phyloP scores from a whole-genome alignment of 2,329 filamentous ascomycete genomes.

The Alternaria gaisen region DNA sequence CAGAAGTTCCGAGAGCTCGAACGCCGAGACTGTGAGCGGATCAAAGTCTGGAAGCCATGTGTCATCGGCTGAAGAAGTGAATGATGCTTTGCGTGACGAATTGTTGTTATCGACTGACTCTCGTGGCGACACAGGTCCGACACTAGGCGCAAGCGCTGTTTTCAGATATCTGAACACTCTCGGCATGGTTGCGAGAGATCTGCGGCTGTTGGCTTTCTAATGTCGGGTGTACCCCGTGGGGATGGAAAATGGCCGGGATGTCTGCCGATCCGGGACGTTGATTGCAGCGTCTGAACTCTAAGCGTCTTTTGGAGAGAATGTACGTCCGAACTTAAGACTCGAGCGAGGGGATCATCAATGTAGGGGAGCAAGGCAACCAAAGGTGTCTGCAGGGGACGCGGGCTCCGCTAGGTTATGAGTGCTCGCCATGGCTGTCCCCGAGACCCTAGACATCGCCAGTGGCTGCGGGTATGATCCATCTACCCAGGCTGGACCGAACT shows the following conservation, averaged over 20 bases:
- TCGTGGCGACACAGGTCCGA: constrained; percentile 32
- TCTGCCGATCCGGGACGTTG: constrained; percentile 3
- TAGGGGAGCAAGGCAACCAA: constrained; percentile 1
- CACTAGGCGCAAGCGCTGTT: constrained; percentile 37
- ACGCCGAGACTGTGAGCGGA: constrained; percentile 43
- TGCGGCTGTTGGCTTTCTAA: constrained; percentile 6
- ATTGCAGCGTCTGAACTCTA: constrained; percentile 1
- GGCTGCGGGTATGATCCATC: constrained; percentile 23
- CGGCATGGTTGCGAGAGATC: constrained; percentile 26
- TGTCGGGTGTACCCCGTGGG: constrained; percentile 6
- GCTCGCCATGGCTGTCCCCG: constrained; percentile 17
- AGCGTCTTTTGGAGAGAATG: neutral
- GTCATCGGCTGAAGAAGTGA: constrained; percentile 37
- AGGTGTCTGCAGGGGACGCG: constrained; percentile 12
- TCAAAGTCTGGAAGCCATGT: constrained; percentile 43
- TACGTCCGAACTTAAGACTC: neutral
- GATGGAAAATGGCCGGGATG: neutral
- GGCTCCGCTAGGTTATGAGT: constrained; percentile 24
- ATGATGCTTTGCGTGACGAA: constrained; percentile 36
- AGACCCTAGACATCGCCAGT: constrained; percentile 18
- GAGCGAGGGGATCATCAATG: neutral
- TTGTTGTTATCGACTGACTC: constrained; percentile 28
- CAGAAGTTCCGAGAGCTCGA: constrained; percentile 44
- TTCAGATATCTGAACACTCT: constrained; percentile 40
- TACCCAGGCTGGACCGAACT: constrained; percentile 18